These are phyloP conservation scores for Carallia pectinifolia DNA, from an alignment of 345 rosid genomes.

Conservation along the genomic window DNA sequence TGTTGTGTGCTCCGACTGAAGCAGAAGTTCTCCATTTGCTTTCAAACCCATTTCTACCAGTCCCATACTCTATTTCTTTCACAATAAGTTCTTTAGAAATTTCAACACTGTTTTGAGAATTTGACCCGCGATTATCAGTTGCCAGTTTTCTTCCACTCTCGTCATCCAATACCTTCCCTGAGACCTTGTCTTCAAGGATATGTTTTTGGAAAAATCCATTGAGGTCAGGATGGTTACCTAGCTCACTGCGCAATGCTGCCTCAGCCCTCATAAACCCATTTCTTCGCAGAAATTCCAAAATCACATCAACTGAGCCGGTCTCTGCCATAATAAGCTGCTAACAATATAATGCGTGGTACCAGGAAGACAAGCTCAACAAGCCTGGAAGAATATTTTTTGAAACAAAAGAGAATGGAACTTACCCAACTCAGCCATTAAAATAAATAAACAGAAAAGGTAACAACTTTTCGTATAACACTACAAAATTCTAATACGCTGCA, in stretches of 20 bases:
- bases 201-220: slow-evolving; percentile 71
- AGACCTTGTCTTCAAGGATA: slow-evolving; percentile 49
- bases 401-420: not conserved
- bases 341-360: slow-evolving; percentile 21
- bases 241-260: slow-evolving; percentile 91
- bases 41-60: slow-evolving; percentile 59
- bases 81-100: slow-evolving; percentile 77
- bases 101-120: slow-evolving; percentile 46
- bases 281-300: slow-evolving; percentile 72
- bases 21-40: slow-evolving; percentile 53
- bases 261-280: slow-evolving; percentile 87
- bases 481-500: not conserved
- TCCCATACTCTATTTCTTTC: slow-evolving; percentile 80
- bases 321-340: slow-evolving; percentile 58
- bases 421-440: not conserved
- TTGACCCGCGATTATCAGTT: slow-evolving; percentile 30
- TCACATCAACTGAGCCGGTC: slow-evolving; percentile 60
- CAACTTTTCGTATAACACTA: not conserved
- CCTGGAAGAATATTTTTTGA: slow-evolving; percentile 32
- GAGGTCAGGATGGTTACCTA: slow-evolving; percentile 60
- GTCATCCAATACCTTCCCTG: slow-evolving; percentile 36
- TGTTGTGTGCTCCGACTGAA: slow-evolving; percentile 40
- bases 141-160: slow-evolving; percentile 34
- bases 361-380: slow-evolving; percentile 23
- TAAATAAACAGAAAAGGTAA: not conserved